phyloP scores from a whole-genome alignment of 352 stramenopile genomes.

The Phytophthora idaei region DNA sequence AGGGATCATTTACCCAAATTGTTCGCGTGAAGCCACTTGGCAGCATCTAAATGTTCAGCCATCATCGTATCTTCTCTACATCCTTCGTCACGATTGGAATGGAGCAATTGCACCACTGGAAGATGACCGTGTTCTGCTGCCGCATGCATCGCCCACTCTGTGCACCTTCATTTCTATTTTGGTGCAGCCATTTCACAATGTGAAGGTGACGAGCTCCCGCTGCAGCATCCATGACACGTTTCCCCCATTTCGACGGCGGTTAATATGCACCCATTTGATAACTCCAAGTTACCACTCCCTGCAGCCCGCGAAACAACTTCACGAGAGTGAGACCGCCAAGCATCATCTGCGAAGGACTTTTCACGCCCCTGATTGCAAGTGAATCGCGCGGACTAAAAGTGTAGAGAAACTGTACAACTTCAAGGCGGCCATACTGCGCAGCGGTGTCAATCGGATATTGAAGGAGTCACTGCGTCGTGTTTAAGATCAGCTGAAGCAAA shows the following conservation, averaged over 20 bases:
- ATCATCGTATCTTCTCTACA: too few species aligned
- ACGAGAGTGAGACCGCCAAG: neutral
- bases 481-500: neutral
- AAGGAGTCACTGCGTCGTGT: neutral
- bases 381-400: neutral
- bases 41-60: too few species aligned
- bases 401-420: neutral
- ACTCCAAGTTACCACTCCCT: neutral
- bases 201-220: neutral
- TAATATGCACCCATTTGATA: neutral
- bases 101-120: neutral
- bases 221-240: neutral
- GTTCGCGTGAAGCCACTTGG: too few species aligned
- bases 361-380: neutral
- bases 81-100: neutral
- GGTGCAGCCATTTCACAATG: neutral
- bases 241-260: neutral
- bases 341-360: neutral
- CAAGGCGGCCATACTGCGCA: neutral
- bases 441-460: neutral
- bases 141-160: neutral
- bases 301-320: neutral
- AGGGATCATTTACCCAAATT: too few species aligned
- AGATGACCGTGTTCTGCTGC: neutral
- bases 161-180: neutral